Conservation (phyloP, 1,139 yeast species). For the Yamadazyma dendronema region DNA sequence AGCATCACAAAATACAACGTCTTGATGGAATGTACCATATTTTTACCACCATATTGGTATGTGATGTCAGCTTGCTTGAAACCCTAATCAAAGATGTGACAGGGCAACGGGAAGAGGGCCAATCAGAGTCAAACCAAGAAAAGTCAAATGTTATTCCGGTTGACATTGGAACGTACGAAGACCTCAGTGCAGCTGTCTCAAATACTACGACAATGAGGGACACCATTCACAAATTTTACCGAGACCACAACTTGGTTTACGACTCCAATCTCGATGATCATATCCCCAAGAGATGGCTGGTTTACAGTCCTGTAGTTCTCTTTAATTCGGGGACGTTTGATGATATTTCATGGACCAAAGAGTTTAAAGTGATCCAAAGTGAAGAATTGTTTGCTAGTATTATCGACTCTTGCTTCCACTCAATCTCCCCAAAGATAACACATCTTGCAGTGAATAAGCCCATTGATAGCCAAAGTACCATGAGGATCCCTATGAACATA, state of each 20-base stretch:
- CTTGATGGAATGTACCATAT: slow-evolving; percentile 2
- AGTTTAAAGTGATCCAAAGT: slow-evolving; percentile 8
- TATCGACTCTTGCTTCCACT: slow-evolving; percentile 16
- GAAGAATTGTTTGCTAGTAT: slow-evolving; percentile 24
- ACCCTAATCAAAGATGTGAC: too few relatives aligned
- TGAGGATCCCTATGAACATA: slow-evolving; percentile 63
- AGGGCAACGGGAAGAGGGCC: too few relatives aligned
- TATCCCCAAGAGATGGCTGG: slow-evolving; percentile 54
- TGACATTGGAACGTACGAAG: slow-evolving; percentile 4
- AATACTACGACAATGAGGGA: background rate
- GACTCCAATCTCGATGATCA: slow-evolving; percentile 1
- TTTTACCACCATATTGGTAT: slow-evolving; percentile 5
- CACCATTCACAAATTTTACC: slow-evolving; percentile 1
- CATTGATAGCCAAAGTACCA: slow-evolving; percentile 51
- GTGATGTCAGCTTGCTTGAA: background rate
- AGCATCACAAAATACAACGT: slow-evolving; percentile 8
- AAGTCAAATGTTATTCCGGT: slow-evolving; percentile 1
- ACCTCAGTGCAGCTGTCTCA: background rate
- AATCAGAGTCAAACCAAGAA: background rate
- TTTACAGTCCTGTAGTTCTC: slow-evolving; percentile 68
- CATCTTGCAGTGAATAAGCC: slow-evolving; percentile 76
- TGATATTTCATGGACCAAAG: slow-evolving; percentile 29
- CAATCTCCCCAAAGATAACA: slow-evolving; percentile 31
- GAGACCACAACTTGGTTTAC: background rate
- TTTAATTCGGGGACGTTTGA: slow-evolving; percentile 47